Evolutionary conservation across 352 stramenopile genomes (phyloP), one percentile per base, ranked within the genome.

Genomic region (Pythium diclinum): DNA sequence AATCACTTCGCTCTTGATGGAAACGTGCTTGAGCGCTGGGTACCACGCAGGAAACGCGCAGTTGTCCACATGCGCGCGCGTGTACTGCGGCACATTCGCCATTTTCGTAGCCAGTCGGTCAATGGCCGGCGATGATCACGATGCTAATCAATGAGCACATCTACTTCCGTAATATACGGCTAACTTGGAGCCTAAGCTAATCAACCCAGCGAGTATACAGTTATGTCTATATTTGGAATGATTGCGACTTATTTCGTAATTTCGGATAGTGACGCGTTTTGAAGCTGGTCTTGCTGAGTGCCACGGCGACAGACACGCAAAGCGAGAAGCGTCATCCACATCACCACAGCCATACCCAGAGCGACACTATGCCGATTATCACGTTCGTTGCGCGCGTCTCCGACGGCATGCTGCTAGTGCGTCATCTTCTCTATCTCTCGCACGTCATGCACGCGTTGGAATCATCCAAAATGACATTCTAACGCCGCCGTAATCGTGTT

Each of bases 321-420:
- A 38, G 30, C 3, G 25, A 44, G 52, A 68, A 61, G 56, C 61
- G 25, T 33, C 44, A 51, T 9, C 17, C 6, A n/a, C n/a, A n/a
- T n/a, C 6, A 51, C 10, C 19, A 30, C 6, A 5, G 2, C 3
- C 44, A 25, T 3, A 0, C 1, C 30, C 52, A 51, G 23, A 34
- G 47, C 32, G 23, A 53, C 36, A 60, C 47, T 13, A 98, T 98
- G 94, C 92, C 94, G 64, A 95, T 97, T 65, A 93, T 98, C 71
- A 98, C 94, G 52, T 97, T 98, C 69, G 81, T 98, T 8, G 94
- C 94, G 66, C 89, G 94, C 61, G 85, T 98, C 34, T 97, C 88
- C 46, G 94, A 98, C 72, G 94, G 94, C 55, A 95, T 98, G 78
- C 77, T 98, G 53, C 84, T 98, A 68, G 87, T 95, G 56, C 60